These are phyloP conservation scores for Backusella australiensis DNA, from an alignment of 192 early-diverging fungal genomes.

Conservation along the genomic window DNA sequence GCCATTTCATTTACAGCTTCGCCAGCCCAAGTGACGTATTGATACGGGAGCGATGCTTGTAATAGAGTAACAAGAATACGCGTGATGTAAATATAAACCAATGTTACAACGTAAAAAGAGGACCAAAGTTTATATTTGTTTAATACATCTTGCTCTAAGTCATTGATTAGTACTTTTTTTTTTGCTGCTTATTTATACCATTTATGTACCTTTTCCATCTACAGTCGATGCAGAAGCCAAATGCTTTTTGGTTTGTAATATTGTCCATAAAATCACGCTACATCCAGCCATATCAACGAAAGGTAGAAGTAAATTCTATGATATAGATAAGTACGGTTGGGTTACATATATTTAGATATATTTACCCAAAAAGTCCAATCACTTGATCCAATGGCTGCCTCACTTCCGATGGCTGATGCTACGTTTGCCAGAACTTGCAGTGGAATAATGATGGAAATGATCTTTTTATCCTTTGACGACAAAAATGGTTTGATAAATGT, in stretches of 20 bases:
- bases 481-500: slow-evolving; percentile 60
- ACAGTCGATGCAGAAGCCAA: slow-evolving; percentile 41
- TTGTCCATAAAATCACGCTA: slow-evolving; percentile 48
- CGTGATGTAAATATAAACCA: slow-evolving; percentile 51
- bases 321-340: neutral
- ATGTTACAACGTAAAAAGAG: slow-evolving; percentile 50
- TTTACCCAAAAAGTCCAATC: slow-evolving; percentile 55
- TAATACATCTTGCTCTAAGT: slow-evolving; percentile 41
- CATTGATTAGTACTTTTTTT: neutral
- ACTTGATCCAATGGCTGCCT: slow-evolving; percentile 49
- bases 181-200: neutral
- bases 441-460: slow-evolving; percentile 52
- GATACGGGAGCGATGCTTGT: slow-evolving; percentile 47
- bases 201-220: slow-evolving; percentile 49
- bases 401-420: slow-evolving; percentile 42
- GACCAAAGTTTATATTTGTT: slow-evolving; percentile 54
- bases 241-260: slow-evolving; percentile 52
- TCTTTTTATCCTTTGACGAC: slow-evolving; percentile 48
- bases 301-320: slow-evolving; percentile 38
- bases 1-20: slow-evolving; percentile 46
- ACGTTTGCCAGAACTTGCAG: slow-evolving; percentile 52
- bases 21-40: slow-evolving; percentile 50
- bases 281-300: slow-evolving; percentile 47
- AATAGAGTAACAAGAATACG: slow-evolving; percentile 46
- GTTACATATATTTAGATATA: neutral